Base-by-base conservation (phyloP, 257 asterid genomes). In the Prunella vulgaris region DNA sequence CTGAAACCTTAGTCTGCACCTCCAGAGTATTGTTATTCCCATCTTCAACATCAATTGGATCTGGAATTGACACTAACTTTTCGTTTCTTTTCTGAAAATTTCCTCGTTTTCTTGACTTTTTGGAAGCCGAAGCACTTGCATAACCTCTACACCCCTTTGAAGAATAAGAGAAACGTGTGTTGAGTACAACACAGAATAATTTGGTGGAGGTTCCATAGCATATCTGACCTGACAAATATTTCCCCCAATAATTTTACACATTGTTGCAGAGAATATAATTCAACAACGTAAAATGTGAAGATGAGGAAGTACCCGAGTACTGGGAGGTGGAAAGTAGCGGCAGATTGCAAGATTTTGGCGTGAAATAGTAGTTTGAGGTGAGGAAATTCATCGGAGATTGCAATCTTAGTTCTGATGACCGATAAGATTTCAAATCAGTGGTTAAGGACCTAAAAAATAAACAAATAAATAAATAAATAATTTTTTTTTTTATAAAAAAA, bases 111-210 rank as follows among this genome's bases (percentile, higher is more conserved):
- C 80, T 81, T 17, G 75, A 46, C 64, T 74, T 93, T 76, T 77
- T 83, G 62, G 74, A 63, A 48, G 84, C 86, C 60, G 78, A 85
- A 56, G 79, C 84, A 65, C 77, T 88, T 46, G 70, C 33, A 30
- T 70, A 51, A 63, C 62, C 69, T 81, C 84, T 59, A 68, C 35
- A 14, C 48, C 86, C 78, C 92, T 87, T 78, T 4, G 10, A 10
- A 60, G 49, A 27, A 17, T 52, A 28, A 35, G 48, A 62, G 13
- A 14, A 68, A 48, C 37, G n/a, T n/a, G 35, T 46, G 66, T 58
- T 81, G 51, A 84, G 32, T 27, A 27, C 85, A 85, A 88, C 93
- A 66, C 8, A 15, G 77, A 77, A 46, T 70, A 70, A 76, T 75
- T 74, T 70, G 81, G 72, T 37, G n/a, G n/a, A n/a, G 35, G 49